These are phyloP conservation scores for Coniochaeta prunicola DNA, from an alignment of 2,329 filamentous ascomycete species.

Conservation along the genomic window DNA sequence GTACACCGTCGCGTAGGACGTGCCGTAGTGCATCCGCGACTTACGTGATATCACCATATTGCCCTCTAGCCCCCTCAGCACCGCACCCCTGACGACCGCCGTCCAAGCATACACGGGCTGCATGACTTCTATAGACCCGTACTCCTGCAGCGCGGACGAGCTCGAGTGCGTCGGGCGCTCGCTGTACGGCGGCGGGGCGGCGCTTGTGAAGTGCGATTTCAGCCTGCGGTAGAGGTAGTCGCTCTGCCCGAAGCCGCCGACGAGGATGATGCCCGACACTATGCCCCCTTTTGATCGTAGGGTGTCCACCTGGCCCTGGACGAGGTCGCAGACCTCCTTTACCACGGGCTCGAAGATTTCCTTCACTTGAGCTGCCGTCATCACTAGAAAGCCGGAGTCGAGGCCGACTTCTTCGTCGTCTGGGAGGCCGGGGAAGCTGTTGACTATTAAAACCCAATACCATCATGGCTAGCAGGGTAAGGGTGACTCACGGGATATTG, in stretches of 20 bases:
- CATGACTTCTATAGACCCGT: constrained; percentile 66
- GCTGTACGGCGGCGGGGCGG: constrained; percentile 55
- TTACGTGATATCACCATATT: constrained; percentile 72
- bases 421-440: constrained; percentile 62
- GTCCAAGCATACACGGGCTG: constrained; percentile 80
- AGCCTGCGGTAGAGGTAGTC: constrained; percentile 68
- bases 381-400: constrained; percentile 69
- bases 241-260: constrained; percentile 75
- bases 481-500: constrained; percentile 56
- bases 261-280: constrained; percentile 69
- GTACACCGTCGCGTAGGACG: constrained; percentile 74
- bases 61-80: constrained; percentile 66
- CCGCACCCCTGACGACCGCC: constrained; percentile 70
- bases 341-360: constrained; percentile 71
- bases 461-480: background rate
- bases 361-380: constrained; percentile 63
- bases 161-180: constrained; percentile 62
- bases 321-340: constrained; percentile 60
- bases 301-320: constrained; percentile 58
- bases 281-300: constrained; percentile 55
- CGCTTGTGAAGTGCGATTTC: constrained; percentile 58
- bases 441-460: constrained; percentile 10
- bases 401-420: constrained; percentile 70
- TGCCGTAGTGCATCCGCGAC: constrained; percentile 72
- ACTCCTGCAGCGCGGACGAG: constrained; percentile 30